These are phyloP conservation scores for Fusarium nematophilum DNA, from an alignment of 2,329 filamentous ascomycete species.

Conservation along the genomic window DNA sequence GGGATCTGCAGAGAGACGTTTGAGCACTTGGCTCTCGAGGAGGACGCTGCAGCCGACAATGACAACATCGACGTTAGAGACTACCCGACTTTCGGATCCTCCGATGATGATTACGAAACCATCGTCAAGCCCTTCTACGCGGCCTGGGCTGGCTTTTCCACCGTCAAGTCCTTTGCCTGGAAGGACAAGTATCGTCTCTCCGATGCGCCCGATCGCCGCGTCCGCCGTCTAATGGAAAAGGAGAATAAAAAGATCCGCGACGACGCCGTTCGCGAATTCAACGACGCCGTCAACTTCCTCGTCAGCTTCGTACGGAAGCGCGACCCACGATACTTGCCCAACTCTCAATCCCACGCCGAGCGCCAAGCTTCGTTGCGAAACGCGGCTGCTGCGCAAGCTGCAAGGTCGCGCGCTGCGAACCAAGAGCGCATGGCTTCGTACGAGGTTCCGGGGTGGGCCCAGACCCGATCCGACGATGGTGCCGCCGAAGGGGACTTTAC, in stretches of 20 bases:
- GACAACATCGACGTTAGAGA: constrained; percentile 69
- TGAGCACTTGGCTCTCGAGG: constrained; percentile 81
- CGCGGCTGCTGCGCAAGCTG: constrained; percentile 85
- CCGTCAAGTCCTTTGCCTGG: constrained; percentile 89
- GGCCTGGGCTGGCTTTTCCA: constrained; percentile 83
- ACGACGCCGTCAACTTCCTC: constrained; percentile 87
- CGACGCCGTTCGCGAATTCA: constrained; percentile 87
- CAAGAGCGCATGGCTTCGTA: constrained; percentile 76
- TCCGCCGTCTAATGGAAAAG: constrained; percentile 90
- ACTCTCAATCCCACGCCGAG: constrained; percentile 81
- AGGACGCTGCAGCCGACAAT: constrained; percentile 78
- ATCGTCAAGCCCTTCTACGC: constrained; percentile 85
- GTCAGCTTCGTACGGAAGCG: constrained; percentile 91
- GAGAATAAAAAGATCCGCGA: constrained; percentile 90
- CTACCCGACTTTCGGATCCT: constrained; percentile 86
- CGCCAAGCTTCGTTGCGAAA: constrained; percentile 82
- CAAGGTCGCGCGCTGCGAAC: constrained; percentile 83
- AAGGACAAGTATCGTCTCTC: constrained; percentile 85
- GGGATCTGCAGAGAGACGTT: constrained; percentile 82
- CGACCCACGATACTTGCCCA: constrained; percentile 85
- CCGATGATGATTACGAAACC: constrained; percentile 79
- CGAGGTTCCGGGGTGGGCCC: constrained; percentile 80
- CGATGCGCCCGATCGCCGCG: constrained; percentile 86
- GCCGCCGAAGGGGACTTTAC: constrained; percentile 71
- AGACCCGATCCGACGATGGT: constrained; percentile 63